A percentile compares a stretch with the other conserved stretches of the same genome.
Conservation (phyloP, 306 rosid genomes). For the Cucurbita ficifolia region DNA sequence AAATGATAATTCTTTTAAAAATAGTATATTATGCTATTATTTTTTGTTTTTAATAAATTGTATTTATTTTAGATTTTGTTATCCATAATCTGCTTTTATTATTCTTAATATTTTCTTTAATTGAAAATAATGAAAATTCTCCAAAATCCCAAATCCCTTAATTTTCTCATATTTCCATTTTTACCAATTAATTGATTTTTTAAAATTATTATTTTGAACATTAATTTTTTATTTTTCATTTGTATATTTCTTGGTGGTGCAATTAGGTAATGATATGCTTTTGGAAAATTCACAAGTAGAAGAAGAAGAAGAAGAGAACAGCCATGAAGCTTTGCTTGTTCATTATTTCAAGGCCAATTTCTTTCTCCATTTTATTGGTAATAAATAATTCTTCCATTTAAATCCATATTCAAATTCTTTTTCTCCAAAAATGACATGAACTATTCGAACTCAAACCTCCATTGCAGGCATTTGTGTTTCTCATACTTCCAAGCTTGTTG, state of each 20-base stretch:
- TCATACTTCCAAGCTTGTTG: slow-evolving; percentile 7
- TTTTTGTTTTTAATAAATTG: too few species aligned
- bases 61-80: too few species aligned
- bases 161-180: neutral
- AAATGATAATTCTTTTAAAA: too few species aligned
- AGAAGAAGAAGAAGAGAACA: neutral
- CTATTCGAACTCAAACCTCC: too few species aligned
- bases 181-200: too few species aligned
- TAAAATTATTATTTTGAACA: too few species aligned
- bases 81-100: too few species aligned
- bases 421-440: neutral
- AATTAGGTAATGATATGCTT: neutral
- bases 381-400: neutral
- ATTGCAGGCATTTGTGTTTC: slow-evolving; percentile 12
- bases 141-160: too few species aligned
- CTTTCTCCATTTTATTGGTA: slow-evolving; percentile 10
- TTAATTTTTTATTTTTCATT: neutral
- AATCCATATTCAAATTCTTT: neutral
- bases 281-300: neutral
- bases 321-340: neutral
- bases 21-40: too few species aligned
- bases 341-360: neutral
- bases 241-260: neutral
- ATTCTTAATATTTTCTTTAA: too few species aligned
- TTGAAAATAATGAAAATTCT: too few species aligned